These are phyloP conservation scores for Suillus luteus DNA, from an alignment of 768 basidiomycete genomes.

Conservation along the genomic window DNA sequence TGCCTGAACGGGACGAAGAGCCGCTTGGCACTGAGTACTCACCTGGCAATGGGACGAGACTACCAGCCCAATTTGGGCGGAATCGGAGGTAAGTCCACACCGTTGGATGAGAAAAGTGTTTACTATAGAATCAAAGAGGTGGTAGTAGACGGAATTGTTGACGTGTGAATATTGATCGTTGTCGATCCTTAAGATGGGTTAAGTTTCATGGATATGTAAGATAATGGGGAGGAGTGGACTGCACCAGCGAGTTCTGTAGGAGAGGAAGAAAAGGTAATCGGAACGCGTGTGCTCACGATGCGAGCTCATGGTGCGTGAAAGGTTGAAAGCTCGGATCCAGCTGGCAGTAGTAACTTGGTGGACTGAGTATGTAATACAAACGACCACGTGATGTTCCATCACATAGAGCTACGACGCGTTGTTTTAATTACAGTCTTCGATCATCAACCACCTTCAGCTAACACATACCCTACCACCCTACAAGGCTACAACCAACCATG, in stretches of 20 bases:
- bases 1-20: neutral
- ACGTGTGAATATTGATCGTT: slow-evolving; percentile 85
- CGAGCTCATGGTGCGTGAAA: neutral
- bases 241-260: slow-evolving; percentile 73
- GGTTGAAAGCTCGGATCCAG: neutral
- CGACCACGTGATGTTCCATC: slow-evolving; percentile 23
- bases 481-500: slow-evolving; percentile 21
- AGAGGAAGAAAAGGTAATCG: slow-evolving; percentile 61
- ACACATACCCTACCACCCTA: slow-evolving; percentile 9
- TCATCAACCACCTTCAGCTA: slow-evolving; percentile 2
- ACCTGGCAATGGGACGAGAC: slow-evolving; percentile 77
- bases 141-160: slow-evolving; percentile 82
- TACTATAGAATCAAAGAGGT: slow-evolving; percentile 79
- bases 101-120: slow-evolving; percentile 75
- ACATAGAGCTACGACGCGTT: slow-evolving; percentile 23
- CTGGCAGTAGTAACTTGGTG: too few relatives aligned
- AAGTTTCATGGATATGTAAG: neutral
- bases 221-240: slow-evolving; percentile 10
- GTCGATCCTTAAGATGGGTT: slow-evolving; percentile 62
- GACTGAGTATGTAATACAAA: neutral
- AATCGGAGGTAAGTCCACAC: slow-evolving; percentile 56
- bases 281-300: slow-evolving; percentile 28
- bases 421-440: slow-evolving; percentile 16
- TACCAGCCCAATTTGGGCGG: slow-evolving; percentile 70
- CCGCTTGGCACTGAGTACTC: slow-evolving; percentile 12